These are phyloP conservation scores for Ophiostoma quercus DNA, from an alignment of 2,329 filamentous ascomycete genomes.

Conservation along the genomic window DNA sequence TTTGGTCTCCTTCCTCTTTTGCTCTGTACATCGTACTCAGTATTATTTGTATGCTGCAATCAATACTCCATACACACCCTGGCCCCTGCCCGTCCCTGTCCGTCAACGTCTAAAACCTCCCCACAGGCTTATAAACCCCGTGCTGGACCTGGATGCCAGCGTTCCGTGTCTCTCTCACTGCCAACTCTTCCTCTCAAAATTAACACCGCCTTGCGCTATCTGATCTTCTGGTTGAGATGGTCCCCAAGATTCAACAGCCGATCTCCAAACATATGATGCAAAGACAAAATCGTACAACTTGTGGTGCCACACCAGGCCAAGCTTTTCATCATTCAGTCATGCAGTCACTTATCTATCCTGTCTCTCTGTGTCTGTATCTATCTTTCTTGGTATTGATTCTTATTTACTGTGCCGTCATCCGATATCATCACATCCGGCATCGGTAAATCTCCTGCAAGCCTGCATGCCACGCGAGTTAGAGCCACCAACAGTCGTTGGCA, in stretches of 20 bases:
- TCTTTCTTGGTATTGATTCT: not conserved
- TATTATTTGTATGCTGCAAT: too few species aligned
- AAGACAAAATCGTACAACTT: conserved; percentile 17
- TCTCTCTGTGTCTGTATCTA: not conserved
- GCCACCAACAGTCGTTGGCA: not conserved
- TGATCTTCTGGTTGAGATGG: not conserved
- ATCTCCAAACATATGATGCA: conserved; percentile 21
- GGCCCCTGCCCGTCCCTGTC: not conserved
- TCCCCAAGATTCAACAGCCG: conserved; percentile 2
- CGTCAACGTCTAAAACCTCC: not conserved
- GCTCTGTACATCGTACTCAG: not conserved
- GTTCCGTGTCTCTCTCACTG: not conserved
- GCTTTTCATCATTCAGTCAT: not conserved
- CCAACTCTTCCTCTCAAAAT: not conserved
- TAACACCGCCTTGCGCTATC: not conserved
- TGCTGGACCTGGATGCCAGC: not conserved
- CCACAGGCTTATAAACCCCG: not conserved
- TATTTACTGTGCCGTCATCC: not conserved
- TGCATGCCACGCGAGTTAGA: not conserved
- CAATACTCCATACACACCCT: not conserved
- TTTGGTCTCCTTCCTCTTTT: not conserved
- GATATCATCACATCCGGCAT: not conserved
- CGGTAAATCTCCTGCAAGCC: not conserved
- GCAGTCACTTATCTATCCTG: not conserved
- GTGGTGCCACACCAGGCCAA: conserved; percentile 17